phyloP scores from a whole-genome alignment of 192 early-diverging fungal species.

The Mortierella alpina region DNA sequence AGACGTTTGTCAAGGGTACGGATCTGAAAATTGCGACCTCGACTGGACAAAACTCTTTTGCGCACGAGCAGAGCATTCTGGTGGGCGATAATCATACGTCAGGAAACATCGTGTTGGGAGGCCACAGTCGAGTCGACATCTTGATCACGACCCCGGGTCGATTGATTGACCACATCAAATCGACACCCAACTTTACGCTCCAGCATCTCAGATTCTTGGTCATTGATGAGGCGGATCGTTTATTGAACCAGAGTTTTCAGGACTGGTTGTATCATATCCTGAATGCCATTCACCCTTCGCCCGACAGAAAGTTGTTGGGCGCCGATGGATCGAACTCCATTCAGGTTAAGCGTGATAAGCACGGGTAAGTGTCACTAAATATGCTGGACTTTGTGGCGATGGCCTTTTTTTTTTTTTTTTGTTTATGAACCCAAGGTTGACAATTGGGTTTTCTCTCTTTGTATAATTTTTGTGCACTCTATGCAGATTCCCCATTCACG shows the following conservation, averaged over 20 bases:
- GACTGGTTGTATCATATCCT: slow-evolving; percentile 89
- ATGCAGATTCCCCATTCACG: slow-evolving; percentile 56
- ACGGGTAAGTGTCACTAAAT: slow-evolving; percentile 19
- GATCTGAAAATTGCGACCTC: slow-evolving; percentile 79
- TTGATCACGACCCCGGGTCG: slow-evolving; percentile 96
- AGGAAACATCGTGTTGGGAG: slow-evolving; percentile 58
- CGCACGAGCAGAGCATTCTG: slow-evolving; percentile 72
- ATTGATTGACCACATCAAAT: slow-evolving; percentile 89
- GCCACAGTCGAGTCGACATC: slow-evolving; percentile 83
- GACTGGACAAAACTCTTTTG: slow-evolving; percentile 82
- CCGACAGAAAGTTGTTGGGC: slow-evolving; percentile 12
- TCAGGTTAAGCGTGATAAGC: slow-evolving; percentile 27
- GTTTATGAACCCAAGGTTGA: background rate
- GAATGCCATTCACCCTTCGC: slow-evolving; percentile 62
- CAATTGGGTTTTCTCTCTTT: no score
- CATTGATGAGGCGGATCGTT: slow-evolving; percentile 96
- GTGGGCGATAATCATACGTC: slow-evolving; percentile 41
- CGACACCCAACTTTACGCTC: slow-evolving; percentile 87
- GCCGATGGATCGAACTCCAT: slow-evolving; percentile 26
- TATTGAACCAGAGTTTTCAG: slow-evolving; percentile 92
- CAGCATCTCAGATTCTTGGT: slow-evolving; percentile 92
- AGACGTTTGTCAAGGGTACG: slow-evolving; percentile 80
- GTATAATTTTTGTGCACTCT: no score
- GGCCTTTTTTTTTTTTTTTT: background rate
- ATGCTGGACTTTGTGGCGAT: background rate